A percentile compares a stretch with the other conserved stretches of the same genome.
These are phyloP conservation scores for Leishmania martiniquensis DNA, from an alignment of 208 protist species.

Conservation along the genomic window DNA sequence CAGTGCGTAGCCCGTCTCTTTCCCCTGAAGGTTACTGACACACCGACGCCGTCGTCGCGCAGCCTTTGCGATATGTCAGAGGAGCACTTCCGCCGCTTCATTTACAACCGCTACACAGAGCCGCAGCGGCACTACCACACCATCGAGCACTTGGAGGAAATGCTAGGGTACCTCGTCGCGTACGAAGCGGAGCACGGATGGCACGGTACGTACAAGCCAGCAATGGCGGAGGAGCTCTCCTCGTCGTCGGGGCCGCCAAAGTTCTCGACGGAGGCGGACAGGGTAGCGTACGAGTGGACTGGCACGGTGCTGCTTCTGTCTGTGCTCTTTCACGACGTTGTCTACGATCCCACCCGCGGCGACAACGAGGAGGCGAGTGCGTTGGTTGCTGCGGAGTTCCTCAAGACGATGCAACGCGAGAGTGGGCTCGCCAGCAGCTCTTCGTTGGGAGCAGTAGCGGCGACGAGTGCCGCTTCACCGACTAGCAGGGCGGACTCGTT, in stretches of 20 bases:
- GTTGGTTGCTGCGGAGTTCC: slow-evolving; percentile 41
- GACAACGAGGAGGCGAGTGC: slow-evolving; percentile 82
- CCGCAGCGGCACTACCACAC: slow-evolving; percentile 80
- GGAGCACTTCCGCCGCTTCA: slow-evolving; percentile 12
- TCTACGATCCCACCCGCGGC: slow-evolving; percentile 59
- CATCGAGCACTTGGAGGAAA: slow-evolving; percentile 60
- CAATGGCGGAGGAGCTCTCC: not conserved
- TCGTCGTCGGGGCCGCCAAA: not conserved
- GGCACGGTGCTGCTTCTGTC: slow-evolving; percentile 59
- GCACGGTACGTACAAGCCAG: slow-evolving; percentile 19
- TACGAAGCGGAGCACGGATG: slow-evolving; percentile 28
- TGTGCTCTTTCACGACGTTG: slow-evolving; percentile 79
- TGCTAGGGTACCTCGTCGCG: slow-evolving; percentile 35
- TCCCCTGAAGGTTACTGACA: not conserved
- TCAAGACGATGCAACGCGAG: slow-evolving; percentile 23
- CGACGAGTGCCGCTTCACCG: not conserved
- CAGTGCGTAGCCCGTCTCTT: slow-evolving; percentile 31
- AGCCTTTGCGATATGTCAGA: not conserved
- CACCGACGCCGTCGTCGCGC: not conserved
- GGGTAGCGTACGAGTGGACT: slow-evolving; percentile 11
- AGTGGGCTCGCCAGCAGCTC: slow-evolving; percentile 1
- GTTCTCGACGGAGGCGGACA: not conserved
- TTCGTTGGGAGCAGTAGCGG: not conserved
- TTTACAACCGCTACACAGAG: slow-evolving; percentile 56
- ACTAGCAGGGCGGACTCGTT: not conserved